Conservation (phyloP, 108 stramenopile species). For the Skeletonema menzelii region DNA sequence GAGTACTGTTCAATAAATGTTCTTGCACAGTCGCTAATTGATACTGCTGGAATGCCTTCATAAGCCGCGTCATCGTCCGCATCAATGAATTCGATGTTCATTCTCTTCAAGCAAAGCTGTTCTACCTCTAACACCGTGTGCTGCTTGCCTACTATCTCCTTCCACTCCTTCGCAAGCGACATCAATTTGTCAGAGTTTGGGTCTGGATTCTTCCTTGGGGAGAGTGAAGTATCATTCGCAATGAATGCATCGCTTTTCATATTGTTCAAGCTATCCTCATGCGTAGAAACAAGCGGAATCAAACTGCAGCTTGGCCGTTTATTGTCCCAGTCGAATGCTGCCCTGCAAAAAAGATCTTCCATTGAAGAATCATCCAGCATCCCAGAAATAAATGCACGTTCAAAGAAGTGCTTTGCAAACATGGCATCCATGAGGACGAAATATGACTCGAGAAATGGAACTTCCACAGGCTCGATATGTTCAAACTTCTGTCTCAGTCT, state of each 20-base stretch:
- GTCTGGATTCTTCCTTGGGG: background rate
- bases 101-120: background rate
- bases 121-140: background rate
- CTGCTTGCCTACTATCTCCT: background rate
- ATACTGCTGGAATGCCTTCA: too few relatives aligned
- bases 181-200: background rate
- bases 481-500: too few relatives aligned
- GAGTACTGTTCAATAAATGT: background rate
- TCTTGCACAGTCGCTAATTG: too few relatives aligned
- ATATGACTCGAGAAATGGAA: constrained; percentile 27
- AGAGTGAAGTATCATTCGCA: too few relatives aligned
- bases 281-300: background rate
- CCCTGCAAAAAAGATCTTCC: background rate
- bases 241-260: background rate
- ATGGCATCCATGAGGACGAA: constrained; percentile 24
- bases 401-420: background rate
- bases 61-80: background rate
- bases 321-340: background rate
- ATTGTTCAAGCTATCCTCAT: background rate
- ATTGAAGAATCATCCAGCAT: background rate
- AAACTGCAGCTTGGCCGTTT: background rate
- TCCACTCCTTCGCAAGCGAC: background rate
- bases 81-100: background rate
- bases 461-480: constrained; percentile 6
- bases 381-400: background rate